Evolutionary conservation across 495 filamentous ascomycete genomes (phyloP), one percentile per base, ranked within the genome.

Genomic region (Trichoderma virens): DNA sequence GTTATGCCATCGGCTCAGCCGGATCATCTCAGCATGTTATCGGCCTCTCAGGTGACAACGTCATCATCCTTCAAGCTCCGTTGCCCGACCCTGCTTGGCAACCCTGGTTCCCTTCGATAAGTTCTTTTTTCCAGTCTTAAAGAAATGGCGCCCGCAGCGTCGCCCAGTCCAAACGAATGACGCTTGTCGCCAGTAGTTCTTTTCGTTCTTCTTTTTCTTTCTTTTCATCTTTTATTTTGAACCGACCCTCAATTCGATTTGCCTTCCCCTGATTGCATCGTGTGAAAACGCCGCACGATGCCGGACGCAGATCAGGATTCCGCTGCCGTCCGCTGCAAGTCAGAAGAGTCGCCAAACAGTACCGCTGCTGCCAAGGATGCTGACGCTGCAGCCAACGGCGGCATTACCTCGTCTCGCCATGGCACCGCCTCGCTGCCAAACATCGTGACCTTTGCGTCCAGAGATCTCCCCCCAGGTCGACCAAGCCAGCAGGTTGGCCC

Each of bases 1-100:
- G 51, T 56, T 56, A 56, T 56, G 51, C 51, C 51, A 56, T 56
- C 51, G 51, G 51, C 51, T 56, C 51, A 56, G 23, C 51, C 51
- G 51, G 51, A 56, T 56, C 9, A 18, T 56, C 20, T 23, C 43
- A 47, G 43, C 43, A 23, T 47, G 43, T 7, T 23, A 20, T 47
- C 18, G 43, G 20, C 41, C 18, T 56, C 51, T 56, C 5, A 30
- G 45, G 18, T 25, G 25, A 56, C 51, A 56, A 56, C 51, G 51
- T 56, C 51, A 56, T 56, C 51, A 16, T 16, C 51, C 25, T 9
- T 56, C 25, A 9, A 27, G 8, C 25, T 13, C 34, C 9, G 51
- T 56, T 56, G 51, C 51, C 51, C 51, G 27, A 30, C 51, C 51
- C 25, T 56, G 51, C 27, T 56, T 56, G 43, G 23, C 43, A 27